Base-by-base conservation (phyloP, 2,329 filamentous ascomycete species). In the Pseudogymnoascus destructans region DNA sequence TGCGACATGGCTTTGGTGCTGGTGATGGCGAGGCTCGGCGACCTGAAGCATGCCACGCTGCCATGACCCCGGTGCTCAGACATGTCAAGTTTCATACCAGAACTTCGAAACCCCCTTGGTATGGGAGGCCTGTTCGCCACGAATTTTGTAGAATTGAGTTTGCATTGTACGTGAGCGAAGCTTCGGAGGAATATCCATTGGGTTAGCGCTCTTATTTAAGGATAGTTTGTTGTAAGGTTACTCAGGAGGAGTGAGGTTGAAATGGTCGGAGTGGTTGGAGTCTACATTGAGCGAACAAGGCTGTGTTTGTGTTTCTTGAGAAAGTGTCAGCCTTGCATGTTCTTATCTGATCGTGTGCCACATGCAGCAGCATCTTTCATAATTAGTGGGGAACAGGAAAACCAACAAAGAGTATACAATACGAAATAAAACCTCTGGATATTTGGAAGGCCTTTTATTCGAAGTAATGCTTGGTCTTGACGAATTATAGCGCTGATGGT, bases 51-150 rank as follows among this genome's bases (percentile, higher is more conserved):
- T 52, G 25, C 46, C 46, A 15, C 5, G 46, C 46, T 52, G 46
- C 23, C 46, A 52, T 52, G 46, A 30, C 46, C 46, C 46, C 46
- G 25, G 46, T 25, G 46, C 46, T 52, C 46, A 52, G 46, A 52
- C 46, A 52, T 52, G 46, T 52, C 46, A 52, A 52, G 46, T 52
- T 52, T 52, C 46, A 52, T 52, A 52, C 9, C n/a, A 52, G n/a
- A 52, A 52, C 25, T 52, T 10, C 46, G 46, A 52, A 52, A 52
- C 46, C 46, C 46, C 46, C 46, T 9, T 52, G 25, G 46, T 52
- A 17, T 52, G 46, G 5, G 25, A 19, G 46, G 46, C 46, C 46
- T 52, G 46, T 30, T 52, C 46, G 25, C 17, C 46, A 30, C 25
- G 17, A 52, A 11, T 30, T 52, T 30, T 19, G 46, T 9, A 52